Percentiles rank a stretch among this genome's conserved stretches.
Conservation (phyloP, 805 yeast species). For the Lipomyces japonicus region DNA sequence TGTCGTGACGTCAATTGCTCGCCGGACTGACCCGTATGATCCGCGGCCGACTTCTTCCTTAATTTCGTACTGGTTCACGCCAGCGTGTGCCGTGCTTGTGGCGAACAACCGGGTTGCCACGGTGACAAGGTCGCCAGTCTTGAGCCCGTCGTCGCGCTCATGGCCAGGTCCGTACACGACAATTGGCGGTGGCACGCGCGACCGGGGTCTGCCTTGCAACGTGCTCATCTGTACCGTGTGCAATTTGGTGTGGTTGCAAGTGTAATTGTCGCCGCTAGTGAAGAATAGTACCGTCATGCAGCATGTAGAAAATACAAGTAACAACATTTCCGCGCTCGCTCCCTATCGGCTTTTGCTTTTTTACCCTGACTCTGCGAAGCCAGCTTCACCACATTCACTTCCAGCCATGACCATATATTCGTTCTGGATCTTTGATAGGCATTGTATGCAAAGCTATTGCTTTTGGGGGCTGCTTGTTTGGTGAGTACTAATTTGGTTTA, state of each 20-base stretch:
- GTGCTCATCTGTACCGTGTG: no score
- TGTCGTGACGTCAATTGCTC: constrained; percentile 69
- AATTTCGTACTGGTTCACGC: constrained; percentile 56
- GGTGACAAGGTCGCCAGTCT: neutral
- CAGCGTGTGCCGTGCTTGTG: neutral
- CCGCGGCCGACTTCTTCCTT: constrained; percentile 82
- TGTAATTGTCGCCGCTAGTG: no score
- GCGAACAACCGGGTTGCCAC: neutral
- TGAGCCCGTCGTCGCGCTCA: no score
- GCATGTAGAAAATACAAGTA: no score
- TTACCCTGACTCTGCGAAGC: no score
- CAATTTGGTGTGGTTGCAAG: no score
- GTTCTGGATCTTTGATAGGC: constrained; percentile 87
- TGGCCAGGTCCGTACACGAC: neutral
- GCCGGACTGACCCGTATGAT: constrained; percentile 80
- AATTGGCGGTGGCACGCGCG: neutral
- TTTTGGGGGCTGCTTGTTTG: neutral
- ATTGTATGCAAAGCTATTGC: constrained; percentile 48
- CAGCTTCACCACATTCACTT: no score
- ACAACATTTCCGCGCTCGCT: no score
- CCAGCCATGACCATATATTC: constrained; percentile 80
- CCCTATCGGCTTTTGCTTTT: no score
- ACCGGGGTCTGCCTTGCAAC: no score
- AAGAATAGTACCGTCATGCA: no score
- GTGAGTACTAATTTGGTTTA: constrained; percentile 18